phyloP scores from a whole-genome alignment of 805 yeast species.

The Saturnispora hagleri region DNA sequence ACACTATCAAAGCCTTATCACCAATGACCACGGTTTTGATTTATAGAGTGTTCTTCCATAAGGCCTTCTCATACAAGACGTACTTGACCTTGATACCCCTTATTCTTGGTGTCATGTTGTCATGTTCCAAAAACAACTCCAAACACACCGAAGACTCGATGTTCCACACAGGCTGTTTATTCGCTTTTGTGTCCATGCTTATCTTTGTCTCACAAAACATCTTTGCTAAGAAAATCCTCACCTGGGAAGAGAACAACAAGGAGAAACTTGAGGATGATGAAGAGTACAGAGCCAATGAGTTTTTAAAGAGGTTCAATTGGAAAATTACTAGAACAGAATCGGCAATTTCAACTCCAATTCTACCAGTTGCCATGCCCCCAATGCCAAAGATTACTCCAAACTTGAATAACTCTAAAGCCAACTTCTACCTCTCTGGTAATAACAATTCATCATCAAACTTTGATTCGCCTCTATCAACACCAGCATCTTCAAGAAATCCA shows the following conservation, averaged over 20 bases:
- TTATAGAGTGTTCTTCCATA: constrained; percentile 53
- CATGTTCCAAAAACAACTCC: constrained; percentile 43
- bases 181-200: constrained; percentile 47
- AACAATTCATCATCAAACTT: constrained; percentile 11
- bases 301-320: constrained; percentile 22
- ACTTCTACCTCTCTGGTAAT: constrained; percentile 15
- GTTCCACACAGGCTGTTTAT: constrained; percentile 35
- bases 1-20: constrained; percentile 85
- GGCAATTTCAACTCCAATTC: constrained; percentile 27
- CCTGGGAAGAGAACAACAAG: constrained; percentile 31
- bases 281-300: constrained; percentile 18
- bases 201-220: constrained; percentile 74
- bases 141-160: constrained; percentile 18
- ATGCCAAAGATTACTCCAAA: constrained; percentile 17
- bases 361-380: constrained; percentile 26
- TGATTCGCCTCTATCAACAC: not conserved
- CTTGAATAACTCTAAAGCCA: not conserved
- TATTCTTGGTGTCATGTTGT: constrained; percentile 75
- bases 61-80: constrained; percentile 51
- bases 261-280: constrained; percentile 14
- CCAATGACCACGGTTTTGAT: constrained; percentile 83
- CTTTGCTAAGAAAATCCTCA: constrained; percentile 65
- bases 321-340: constrained; percentile 25
- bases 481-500: constrained; percentile 6
- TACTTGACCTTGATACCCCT: constrained; percentile 75